phyloP scores from a whole-genome alignment of 148 eudicot species.

The Silene conica region DNA sequence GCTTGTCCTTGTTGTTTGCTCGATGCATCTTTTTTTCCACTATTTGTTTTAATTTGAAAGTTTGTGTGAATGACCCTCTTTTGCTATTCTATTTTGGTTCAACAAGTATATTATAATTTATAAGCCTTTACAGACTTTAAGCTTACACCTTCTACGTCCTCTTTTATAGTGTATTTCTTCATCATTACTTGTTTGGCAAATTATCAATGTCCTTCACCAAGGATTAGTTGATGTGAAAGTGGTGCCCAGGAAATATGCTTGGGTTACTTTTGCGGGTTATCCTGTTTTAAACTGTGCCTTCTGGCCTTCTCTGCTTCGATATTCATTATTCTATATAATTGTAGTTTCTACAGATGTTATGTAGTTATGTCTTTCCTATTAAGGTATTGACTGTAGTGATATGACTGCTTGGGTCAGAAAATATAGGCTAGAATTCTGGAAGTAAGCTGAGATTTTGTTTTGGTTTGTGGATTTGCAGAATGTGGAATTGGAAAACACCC shows the following conservation, averaged over 20 bases:
- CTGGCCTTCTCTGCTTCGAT: not conserved
- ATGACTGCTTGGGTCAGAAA: not conserved
- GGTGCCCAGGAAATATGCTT: not conserved
- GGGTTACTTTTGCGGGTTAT: not conserved
- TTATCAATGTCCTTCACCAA: not conserved
- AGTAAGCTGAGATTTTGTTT: not conserved
- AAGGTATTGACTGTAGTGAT: not conserved
- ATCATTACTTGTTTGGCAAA: not conserved
- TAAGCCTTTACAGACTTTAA: not conserved
- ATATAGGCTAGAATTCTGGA: not conserved
- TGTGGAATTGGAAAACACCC: conserved; percentile 69
- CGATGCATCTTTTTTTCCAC: not conserved
- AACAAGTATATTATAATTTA: not conserved
- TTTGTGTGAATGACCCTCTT: not conserved
- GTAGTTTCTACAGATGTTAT: not conserved
- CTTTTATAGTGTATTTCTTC: not conserved
- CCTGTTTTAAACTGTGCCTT: not conserved
- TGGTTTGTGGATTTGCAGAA: conserved; percentile 38
- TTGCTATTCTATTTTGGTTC: not conserved
- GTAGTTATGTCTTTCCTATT: not conserved
- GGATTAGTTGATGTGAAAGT: conserved; percentile 2
- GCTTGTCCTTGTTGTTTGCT: not conserved
- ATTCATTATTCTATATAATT: not conserved
- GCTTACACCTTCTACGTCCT: not conserved
- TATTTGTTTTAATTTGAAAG: not conserved